Evolutionary conservation across 208 protist genomes (phyloP).

Genomic region (Crithidia fasciculata): DNA sequence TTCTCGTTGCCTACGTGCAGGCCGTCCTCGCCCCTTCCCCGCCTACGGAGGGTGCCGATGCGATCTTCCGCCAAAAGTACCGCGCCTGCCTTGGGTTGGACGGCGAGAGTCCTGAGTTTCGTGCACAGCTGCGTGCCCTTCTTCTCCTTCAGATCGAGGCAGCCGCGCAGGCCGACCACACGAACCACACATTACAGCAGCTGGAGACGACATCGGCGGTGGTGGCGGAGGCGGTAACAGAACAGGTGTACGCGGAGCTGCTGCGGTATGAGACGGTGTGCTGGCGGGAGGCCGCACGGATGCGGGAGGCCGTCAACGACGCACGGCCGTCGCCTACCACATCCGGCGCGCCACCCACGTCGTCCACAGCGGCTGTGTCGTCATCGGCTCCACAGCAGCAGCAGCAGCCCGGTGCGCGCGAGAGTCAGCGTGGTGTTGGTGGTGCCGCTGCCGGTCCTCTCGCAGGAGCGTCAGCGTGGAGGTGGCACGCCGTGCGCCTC

Average conservation of each 20-base stretch:
- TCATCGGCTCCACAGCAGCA: not conserved
- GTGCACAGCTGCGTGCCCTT: constrained; percentile 12
- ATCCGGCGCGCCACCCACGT: not conserved
- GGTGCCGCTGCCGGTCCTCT: not conserved
- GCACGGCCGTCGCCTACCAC: not conserved
- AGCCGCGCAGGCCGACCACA: constrained; percentile 9
- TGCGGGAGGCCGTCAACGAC: not conserved
- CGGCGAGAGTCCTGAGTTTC: not conserved
- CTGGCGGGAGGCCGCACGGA: constrained; percentile 8
- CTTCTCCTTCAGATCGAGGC: constrained; percentile 32
- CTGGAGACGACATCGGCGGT: not conserved
- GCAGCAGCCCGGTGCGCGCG: not conserved
- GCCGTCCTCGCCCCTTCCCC: not conserved
- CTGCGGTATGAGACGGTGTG: constrained; percentile 12
- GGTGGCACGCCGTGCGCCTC: constrained; percentile 27
- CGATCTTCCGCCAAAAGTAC: not conserved
- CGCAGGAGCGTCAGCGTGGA: constrained; percentile 13
- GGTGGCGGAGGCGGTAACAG: not conserved
- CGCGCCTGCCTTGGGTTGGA: not conserved
- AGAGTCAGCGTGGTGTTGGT: not conserved
- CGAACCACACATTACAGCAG: constrained; percentile 1
- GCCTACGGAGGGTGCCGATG: not conserved
- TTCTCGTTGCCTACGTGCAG: constrained; percentile 1
- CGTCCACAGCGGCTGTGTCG: not conserved
- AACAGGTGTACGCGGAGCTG: not conserved